Conservation (phyloP, 352 stramenopile genomes). For the Elongisporangium senticosum region DNA sequence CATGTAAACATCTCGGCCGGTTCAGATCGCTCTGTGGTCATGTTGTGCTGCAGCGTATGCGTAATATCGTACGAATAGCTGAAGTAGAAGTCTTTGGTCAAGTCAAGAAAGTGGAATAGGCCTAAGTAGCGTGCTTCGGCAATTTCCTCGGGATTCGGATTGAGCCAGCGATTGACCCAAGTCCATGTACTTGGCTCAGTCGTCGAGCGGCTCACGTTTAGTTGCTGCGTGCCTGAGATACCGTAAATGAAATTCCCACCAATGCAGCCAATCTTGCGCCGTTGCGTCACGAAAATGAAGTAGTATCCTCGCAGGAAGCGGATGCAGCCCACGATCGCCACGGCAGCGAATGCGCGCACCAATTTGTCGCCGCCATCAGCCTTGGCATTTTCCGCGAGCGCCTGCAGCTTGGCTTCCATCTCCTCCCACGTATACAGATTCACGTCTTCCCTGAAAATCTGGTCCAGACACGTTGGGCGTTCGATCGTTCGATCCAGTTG, state of each 20-base stretch:
- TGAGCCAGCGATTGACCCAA: constrained; percentile 81
- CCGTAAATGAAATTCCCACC: constrained; percentile 97
- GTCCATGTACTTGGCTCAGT: constrained; percentile 50
- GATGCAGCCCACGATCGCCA: constrained; percentile 97
- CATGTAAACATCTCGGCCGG: constrained; percentile 95
- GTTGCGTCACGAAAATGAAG: constrained; percentile 96
- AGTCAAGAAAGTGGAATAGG: constrained; percentile 98
- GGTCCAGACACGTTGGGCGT: constrained; percentile 34
- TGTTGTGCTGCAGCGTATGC: constrained; percentile 96
- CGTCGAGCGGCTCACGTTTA: constrained; percentile 69
- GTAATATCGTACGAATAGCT: constrained; percentile 99
- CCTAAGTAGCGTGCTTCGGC: constrained; percentile 90
- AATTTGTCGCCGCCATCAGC: constrained; percentile 33
- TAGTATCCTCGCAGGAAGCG: constrained; percentile 98
- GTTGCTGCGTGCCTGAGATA: constrained; percentile 92
- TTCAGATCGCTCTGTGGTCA: constrained; percentile 78
- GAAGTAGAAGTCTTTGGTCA: constrained; percentile 99
- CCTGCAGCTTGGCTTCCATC: constrained; percentile 76
- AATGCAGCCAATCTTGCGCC: constrained; percentile 95
- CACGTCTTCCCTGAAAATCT: constrained; percentile 67
- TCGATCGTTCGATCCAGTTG: constrained; percentile 68
- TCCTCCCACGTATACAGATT: constrained; percentile 68
- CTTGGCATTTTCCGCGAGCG: constrained; percentile 41
- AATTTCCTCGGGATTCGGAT: constrained; percentile 76
- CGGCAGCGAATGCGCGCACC: constrained; percentile 83